Evolutionary conservation across 2,329 filamentous ascomycete species (phyloP).

Genomic region (Didymella segeticola): DNA sequence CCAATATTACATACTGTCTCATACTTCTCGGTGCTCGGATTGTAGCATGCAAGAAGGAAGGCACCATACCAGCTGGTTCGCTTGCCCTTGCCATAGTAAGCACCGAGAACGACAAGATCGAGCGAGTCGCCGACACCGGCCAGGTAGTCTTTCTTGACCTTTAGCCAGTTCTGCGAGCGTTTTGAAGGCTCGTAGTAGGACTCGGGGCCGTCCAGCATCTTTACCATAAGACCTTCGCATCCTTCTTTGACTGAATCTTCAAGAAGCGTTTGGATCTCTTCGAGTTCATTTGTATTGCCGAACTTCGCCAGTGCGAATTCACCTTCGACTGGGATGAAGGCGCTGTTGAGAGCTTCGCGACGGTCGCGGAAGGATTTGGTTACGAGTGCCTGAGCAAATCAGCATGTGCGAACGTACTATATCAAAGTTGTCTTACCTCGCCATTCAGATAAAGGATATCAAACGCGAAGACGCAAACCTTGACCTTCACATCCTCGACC

Average conservation of each 20-base stretch:
- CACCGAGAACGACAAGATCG: constrained; percentile 92
- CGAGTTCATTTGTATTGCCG: constrained; percentile 86
- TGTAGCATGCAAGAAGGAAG: constrained; percentile 95
- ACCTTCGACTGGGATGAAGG: constrained; percentile 81
- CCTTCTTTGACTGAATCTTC: constrained; percentile 96
- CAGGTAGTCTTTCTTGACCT: constrained; percentile 98
- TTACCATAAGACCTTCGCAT: constrained; percentile 98
- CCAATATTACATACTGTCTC: constrained; percentile 99
- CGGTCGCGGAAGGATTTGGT: constrained; percentile 86
- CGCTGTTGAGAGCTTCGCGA: constrained; percentile 73
- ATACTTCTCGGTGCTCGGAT: constrained; percentile 78
- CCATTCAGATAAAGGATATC: constrained; percentile 94
- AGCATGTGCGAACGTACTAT: constrained; percentile 17
- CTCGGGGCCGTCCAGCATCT: constrained; percentile 94
- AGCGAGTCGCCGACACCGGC: constrained; percentile 92
- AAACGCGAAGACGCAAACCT: constrained; percentile 96
- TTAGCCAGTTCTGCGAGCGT: constrained; percentile 97
- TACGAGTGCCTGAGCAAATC: constrained; percentile 68
- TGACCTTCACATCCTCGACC: constrained; percentile 91
- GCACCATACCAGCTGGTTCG: constrained; percentile 95
- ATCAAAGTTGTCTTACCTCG: constrained; percentile 59
- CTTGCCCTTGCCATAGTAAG: constrained; percentile 94
- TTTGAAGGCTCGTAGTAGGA: constrained; percentile 96
- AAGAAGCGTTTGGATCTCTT: constrained; percentile 89
- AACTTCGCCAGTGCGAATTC: constrained; percentile 90